Evolutionary conservation across 441 rosid genomes (phyloP), one percentile per base, ranked within the genome.

Genomic region (Populus hybrid): DNA sequence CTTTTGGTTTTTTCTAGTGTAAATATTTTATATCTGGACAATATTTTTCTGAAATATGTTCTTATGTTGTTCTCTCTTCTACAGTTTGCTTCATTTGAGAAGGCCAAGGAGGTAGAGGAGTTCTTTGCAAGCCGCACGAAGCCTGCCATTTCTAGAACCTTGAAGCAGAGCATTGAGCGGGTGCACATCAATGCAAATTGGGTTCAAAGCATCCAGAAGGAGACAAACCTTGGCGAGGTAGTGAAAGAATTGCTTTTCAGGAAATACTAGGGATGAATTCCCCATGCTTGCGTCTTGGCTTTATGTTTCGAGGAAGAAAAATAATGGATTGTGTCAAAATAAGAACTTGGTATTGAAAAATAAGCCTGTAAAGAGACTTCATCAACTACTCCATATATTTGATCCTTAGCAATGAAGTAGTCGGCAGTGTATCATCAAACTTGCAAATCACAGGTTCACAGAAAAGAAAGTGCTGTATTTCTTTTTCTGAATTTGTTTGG

Each of bases 161-260:
- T 96, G 92, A 96, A 91, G 92, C 97, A 96, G 89, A 92, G 99
- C 89, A 78, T 93, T 16, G 99, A 96, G 75, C 83, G 86, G 67
- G 94, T 94, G 34, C 76, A 79, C 80, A 92, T 96, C 46, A 96
- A 91, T 35, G 92, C 99, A 5, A 89, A 82, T 36, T 96, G 98
- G 98, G 97, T 89, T 46, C 84, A 89, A 77, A 88, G 90, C 88
- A 73, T 94, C 75, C 86, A 71, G 84, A 85, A 86, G 35, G 99
- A 96, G 83, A 77, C 82, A 9, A 34, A 85, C 38, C 90, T 96
- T 32, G 79, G 78, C 0, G 85, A 86, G 46, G 89, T 88, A 0
- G 90, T 89, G 70, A 77, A 79, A 80, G 85, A 91, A 75, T 84
- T 94, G 36, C 92, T 93, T 35, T 30, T 50, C 81, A 83, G 88